Percentiles rank a stretch among this genome's conserved stretches.
These are phyloP conservation scores for Podochytrium sp. DNA, from an alignment of 192 early-diverging fungal species.

Conservation along the genomic window DNA sequence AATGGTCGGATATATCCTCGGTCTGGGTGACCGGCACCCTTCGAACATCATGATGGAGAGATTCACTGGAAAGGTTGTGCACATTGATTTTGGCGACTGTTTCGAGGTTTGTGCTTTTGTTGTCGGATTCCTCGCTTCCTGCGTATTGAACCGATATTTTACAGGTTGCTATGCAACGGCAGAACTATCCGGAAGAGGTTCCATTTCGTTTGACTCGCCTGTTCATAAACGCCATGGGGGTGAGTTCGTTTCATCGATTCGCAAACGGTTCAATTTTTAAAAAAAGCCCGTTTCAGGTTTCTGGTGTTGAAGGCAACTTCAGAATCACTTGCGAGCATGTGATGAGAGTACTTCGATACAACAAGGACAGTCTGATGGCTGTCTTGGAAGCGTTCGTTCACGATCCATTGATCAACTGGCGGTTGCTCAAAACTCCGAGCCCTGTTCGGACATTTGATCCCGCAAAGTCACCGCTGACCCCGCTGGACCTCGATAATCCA, in stretches of 20 bases:
- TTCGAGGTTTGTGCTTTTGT: constrained; percentile 67
- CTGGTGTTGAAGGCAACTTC: constrained; percentile 95
- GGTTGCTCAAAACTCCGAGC: constrained; percentile 64
- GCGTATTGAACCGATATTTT: too few relatives aligned
- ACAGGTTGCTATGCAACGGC: constrained; percentile 85
- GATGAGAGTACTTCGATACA: constrained; percentile 90
- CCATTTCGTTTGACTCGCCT: constrained; percentile 93
- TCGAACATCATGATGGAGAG: constrained; percentile 84
- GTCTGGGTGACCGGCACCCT: constrained; percentile 87
- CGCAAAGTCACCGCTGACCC: constrained; percentile 83
- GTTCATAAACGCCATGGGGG: constrained; percentile 88
- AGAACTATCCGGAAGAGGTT: constrained; percentile 88
- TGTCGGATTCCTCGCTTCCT: background rate
- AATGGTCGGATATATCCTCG: constrained; percentile 89
- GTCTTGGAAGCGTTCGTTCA: constrained; percentile 97
- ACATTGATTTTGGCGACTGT: constrained; percentile 93
- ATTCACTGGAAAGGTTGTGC: constrained; percentile 81
- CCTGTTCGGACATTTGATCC: constrained; percentile 29
- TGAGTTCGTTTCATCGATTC: constrained; percentile 28
- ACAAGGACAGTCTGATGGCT: constrained; percentile 97
- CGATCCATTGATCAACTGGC: constrained; percentile 93
- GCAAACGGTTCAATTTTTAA: constrained; percentile 1
- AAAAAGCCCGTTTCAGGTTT: constrained; percentile 43
- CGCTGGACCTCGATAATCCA: constrained; percentile 78
- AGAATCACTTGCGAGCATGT: constrained; percentile 93